These are phyloP conservation scores for Chaetomidium leptoderma DNA, from an alignment of 495 filamentous ascomycete species.

Conservation along the genomic window DNA sequence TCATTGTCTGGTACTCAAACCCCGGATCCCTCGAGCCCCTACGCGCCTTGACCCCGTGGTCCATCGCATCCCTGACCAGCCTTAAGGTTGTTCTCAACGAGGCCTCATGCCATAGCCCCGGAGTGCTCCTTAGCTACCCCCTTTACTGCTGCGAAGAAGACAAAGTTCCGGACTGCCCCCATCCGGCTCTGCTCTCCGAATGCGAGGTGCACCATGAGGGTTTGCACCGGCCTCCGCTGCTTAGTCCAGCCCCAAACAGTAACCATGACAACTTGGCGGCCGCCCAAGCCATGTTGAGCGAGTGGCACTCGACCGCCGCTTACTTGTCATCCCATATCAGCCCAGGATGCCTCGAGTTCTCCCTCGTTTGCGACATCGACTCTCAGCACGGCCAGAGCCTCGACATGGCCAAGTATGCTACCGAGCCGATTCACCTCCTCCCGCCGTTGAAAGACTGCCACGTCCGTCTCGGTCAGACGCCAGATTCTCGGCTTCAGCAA, in stretches of 20 bases:
- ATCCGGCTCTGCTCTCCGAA: too few relatives aligned
- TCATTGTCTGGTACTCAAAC: slow-evolving; percentile 4
- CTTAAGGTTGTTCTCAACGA: slow-evolving; percentile 13
- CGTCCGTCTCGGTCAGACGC: background rate
- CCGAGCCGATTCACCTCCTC: background rate
- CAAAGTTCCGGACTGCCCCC: too few relatives aligned
- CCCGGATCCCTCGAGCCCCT: slow-evolving; percentile 2
- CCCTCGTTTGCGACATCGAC: slow-evolving; percentile 3
- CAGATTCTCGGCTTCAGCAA: background rate
- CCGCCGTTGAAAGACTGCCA: background rate
- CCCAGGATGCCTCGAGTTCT: background rate
- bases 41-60: background rate
- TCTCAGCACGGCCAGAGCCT: background rate
- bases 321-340: slow-evolving; percentile 6
- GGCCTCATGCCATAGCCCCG: background rate
- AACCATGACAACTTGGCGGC: background rate
- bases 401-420: background rate
- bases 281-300: slow-evolving; percentile 3
- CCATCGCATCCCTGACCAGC: slow-evolving; percentile 5
- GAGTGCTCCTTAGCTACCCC: background rate
- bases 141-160: background rate
- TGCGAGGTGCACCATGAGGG: background rate
- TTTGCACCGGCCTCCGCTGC: background rate
- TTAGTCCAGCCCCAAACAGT: background rate
- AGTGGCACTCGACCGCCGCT: slow-evolving; percentile 7